These are phyloP conservation scores for Rhizodiscina lignyota DNA, from an alignment of 495 filamentous ascomycete species.

Conservation along the genomic window DNA sequence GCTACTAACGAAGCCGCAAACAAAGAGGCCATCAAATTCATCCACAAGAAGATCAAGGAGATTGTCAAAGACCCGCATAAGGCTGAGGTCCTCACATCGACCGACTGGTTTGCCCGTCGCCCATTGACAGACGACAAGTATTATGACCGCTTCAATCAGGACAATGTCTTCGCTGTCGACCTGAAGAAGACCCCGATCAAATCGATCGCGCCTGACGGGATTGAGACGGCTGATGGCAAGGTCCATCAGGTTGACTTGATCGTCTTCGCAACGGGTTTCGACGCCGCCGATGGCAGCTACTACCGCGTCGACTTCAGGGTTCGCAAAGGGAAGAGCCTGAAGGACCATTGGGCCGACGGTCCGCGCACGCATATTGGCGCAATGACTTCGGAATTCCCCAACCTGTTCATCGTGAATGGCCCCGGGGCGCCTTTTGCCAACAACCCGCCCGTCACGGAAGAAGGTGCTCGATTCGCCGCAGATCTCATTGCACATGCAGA, in stretches of 20 bases:
- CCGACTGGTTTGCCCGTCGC: conserved; percentile 1
- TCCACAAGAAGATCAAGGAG: conserved; percentile 7
- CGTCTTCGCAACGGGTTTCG: conserved; percentile 2
- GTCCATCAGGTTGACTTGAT: conserved; percentile 1
- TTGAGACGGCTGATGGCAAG: not conserved
- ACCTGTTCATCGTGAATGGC: conserved; percentile 1
- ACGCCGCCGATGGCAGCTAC: conserved; percentile 1
- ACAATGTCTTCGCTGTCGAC: conserved; percentile 9
- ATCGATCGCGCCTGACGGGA: not conserved
- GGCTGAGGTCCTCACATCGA: conserved; percentile 7
- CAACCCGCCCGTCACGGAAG: not conserved
- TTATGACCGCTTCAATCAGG: conserved; percentile 13
- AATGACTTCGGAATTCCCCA: conserved; percentile 1
- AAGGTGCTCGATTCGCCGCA: not conserved
- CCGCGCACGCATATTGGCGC: not conserved
- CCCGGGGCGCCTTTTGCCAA: conserved; percentile 1
- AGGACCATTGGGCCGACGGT: not conserved
- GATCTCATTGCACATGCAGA: not conserved
- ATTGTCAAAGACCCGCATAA: conserved; percentile 13
- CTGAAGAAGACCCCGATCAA: conserved; percentile 9
- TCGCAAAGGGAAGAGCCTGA: conserved; percentile 1
- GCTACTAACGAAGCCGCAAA: conserved; percentile 10
- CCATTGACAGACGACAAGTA: conserved; percentile 5
- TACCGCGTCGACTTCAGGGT: conserved; percentile 5
- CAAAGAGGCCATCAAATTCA: conserved; percentile 7